Base-by-base conservation (phyloP, 2,329 filamentous ascomycete species). In the Pyricularia pennisetigena region DNA sequence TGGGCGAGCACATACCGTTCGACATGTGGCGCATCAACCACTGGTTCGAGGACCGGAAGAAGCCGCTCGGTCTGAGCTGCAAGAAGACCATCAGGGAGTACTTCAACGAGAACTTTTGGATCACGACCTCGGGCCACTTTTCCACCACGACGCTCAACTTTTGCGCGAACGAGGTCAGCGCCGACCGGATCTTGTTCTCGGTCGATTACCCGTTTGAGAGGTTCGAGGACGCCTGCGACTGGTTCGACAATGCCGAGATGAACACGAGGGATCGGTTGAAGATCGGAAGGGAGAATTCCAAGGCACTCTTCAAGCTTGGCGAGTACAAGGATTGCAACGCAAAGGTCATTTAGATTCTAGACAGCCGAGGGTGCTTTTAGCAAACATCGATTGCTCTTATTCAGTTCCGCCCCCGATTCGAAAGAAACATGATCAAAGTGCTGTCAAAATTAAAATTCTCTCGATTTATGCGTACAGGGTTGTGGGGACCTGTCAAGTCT, bases 1-100 rank as follows among this genome's bases (percentile, higher is more conserved):
- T 80, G 73, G 78, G 79, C 16, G 79, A 81, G 72, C 71, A 72
- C 57, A 73, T 73, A 14, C 72, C 72, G 3, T 73, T 71, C 26
- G 72, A 73, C 49, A 68, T 73, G 29, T 73, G 71, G 64, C 69
- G 72, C 16, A 73, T 73, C 67, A 71, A 73, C 54, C 72, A 73
- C 67, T 71, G 71, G 68, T 70, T 73, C 20, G 72, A 73, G 23
- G 72, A 70, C 6, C 68, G 71, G 35, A 71, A 71, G 23, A 71
- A 72, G n/a, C 30, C 69, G 23, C 71, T 72, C 67, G 69, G 69
- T 64, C 70, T 73, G 71, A 68, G 69, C 16, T 70, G 69, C 67
- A 71, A 73, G 29, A 71, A 71, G 69, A 68, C 71, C n/a, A 68
- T 74, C 20, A 62, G 72, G n/a, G 73, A 73, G 41, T 74, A 74